A percentile compares a stretch with the other conserved stretches of the same genome.
phyloP scores from a whole-genome alignment of 1,284 basidiomycete species.

The Xerocomus minutiporus region DNA sequence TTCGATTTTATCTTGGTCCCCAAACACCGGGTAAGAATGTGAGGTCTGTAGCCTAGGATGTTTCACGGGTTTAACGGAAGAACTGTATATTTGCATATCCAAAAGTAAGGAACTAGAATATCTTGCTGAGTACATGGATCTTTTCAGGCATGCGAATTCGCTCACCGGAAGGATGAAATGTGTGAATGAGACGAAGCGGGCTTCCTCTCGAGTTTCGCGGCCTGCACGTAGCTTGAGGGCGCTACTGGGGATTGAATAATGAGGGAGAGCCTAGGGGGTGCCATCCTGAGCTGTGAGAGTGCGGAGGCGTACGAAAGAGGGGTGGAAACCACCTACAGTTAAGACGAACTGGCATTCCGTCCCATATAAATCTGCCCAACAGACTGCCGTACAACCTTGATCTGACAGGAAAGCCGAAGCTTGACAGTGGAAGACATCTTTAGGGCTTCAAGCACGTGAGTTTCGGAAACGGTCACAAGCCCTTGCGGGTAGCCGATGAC shows the following conservation, averaged over 20 bases:
- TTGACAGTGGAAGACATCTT: conserved; percentile 9
- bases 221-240: conserved; percentile 28
- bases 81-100: conserved; percentile 57
- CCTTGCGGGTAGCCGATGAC: background rate
- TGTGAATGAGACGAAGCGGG: conserved; percentile 32
- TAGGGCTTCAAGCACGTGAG: background rate
- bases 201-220: conserved; percentile 11
- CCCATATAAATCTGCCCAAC: conserved; percentile 21
- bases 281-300: conserved; percentile 16
- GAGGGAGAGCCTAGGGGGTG: conserved; percentile 23
- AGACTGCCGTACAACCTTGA: conserved; percentile 24
- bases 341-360: background rate
- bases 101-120: conserved; percentile 49
- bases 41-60: conserved; percentile 33
- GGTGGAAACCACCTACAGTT: background rate
- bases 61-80: conserved; percentile 48
- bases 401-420: conserved; percentile 17
- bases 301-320: background rate
- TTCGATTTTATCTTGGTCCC: conserved; percentile 53
- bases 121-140: background rate
- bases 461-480: background rate
- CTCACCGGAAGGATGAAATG: conserved; percentile 46
- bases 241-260: conserved; percentile 16
- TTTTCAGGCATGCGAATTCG: background rate
- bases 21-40: conserved; percentile 53